Base-by-base conservation (phyloP, 768 basidiomycete species). In the Lentinus tigrinus region DNA sequence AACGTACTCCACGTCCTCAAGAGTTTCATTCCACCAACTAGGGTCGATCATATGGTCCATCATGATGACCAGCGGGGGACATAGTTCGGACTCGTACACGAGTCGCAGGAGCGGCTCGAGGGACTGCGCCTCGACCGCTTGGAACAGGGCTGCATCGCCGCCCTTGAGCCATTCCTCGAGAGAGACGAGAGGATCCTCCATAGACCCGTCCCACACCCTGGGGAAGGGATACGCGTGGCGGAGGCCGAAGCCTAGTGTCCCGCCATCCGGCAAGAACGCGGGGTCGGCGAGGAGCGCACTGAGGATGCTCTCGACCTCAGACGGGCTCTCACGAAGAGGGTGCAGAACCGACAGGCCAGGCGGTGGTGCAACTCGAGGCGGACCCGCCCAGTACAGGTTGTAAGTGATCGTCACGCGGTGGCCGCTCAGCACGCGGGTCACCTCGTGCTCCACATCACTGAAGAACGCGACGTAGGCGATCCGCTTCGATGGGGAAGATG, bases 201-300 rank as follows among this genome's bases (percentile, higher is more conserved):
- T 27, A 14, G 9, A 1, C 9, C 1, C 11, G 37, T 21, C 11
- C 4, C 14, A 1, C 9, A 9, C 16, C 46, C 3, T 53, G 17
- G 47, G 47, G 19, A 62, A 31, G 1, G 61, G 54, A 24, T 62
- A 80, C 49, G 63, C 59, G 63, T 75, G 71, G 4, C 63, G 63
- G 17, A 80, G 60, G 4, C 75, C 74, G 49, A 79, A 82, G 1
- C 71, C 77, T 10, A 81, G 67, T 7, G 44, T 63, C 3, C 79
- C 78, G 5, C 79, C 77, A 3, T 71, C 27, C 0, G 75, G 72
- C 14, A 58, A 65, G 51, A 78, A 74, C 1, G 37, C 27, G 0
- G 63, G 54, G 55, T 77, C 68, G 4, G 54, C 21, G 4, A 80
- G 64, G 10, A 79, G 69, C 11, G 56, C 51, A 36, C 39, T 3